Conservation (phyloP, 2,329 filamentous ascomycete species). For the Setomelanomma holmii region DNA sequence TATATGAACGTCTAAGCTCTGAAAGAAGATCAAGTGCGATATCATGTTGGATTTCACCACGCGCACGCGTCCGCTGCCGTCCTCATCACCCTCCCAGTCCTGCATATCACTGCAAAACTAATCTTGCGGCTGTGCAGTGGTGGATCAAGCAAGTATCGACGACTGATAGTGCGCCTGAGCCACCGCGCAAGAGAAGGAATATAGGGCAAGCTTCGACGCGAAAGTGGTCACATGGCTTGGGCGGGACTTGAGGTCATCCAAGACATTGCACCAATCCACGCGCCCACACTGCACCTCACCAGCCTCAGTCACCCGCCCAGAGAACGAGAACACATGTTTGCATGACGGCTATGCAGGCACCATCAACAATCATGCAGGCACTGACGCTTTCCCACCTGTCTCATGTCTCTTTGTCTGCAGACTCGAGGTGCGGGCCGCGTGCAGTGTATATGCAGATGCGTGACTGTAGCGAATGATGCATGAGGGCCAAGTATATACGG, state of each 20-base stretch:
- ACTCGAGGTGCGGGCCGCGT: conserved; percentile 23
- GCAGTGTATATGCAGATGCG: conserved; percentile 15
- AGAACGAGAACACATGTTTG: conserved; percentile 37
- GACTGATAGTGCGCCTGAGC: no score
- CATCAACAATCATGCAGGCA: conserved; percentile 38
- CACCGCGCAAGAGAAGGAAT: not conserved
- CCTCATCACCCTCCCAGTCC: no score
- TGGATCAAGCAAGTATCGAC: no score
- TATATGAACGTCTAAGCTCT: no score
- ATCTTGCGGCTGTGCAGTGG: no score
- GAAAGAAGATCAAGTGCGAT: no score
- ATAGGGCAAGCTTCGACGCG: conserved; percentile 4
- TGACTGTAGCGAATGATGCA: conserved; percentile 29
- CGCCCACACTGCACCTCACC: conserved; percentile 32
- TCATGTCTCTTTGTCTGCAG: conserved; percentile 20
- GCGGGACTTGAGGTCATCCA: conserved; percentile 37
- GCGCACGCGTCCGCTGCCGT: no score
- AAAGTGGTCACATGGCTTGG: conserved; percentile 30
- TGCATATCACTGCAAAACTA: no score
- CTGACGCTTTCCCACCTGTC: conserved; percentile 27
- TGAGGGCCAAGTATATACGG: conserved; percentile 24
- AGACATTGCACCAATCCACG: conserved; percentile 40
- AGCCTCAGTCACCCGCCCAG: conserved; percentile 35
- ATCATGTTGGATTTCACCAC: no score
- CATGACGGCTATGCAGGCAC: conserved; percentile 33